A percentile compares a stretch with the other conserved stretches of the same genome.
Evolutionary conservation across 225 moss, liverwort and hornwort genomes (phyloP).

Genomic region (Pleurozium schreberi): DNA sequence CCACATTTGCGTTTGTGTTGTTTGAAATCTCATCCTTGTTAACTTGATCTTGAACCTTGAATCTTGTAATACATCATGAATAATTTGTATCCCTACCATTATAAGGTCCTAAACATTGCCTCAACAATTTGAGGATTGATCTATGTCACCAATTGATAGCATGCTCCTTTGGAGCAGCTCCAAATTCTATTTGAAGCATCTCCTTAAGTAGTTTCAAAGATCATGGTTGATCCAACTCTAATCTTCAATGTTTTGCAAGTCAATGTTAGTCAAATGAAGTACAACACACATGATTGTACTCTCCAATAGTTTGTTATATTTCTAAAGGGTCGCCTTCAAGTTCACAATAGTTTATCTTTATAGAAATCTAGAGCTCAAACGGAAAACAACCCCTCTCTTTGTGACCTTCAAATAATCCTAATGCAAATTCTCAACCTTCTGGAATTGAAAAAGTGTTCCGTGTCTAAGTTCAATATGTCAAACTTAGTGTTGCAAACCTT

Average conservation of each 20-base stretch:
- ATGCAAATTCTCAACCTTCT: fast-evolving
- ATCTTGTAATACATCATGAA: background rate
- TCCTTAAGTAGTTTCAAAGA: background rate
- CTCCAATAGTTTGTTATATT: background rate
- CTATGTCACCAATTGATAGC: too few relatives aligned
- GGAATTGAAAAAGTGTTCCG: fast-evolving
- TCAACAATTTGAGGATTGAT: background rate
- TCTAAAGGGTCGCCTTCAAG: fast-evolving
- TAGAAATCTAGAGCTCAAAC: fast-evolving
- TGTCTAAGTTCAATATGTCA: background rate
- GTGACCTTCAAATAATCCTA: fast-evolving
- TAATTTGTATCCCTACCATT: background rate
- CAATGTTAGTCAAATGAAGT: too few relatives aligned
- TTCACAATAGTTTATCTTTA: background rate
- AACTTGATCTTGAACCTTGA: background rate
- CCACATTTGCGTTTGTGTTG: background rate
- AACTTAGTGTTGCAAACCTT: background rate
- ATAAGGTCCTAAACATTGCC: background rate
- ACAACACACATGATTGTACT: fast-evolving
- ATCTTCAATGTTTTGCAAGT: background rate
- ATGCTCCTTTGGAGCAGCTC: background rate
- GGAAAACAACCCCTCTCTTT: fast-evolving
- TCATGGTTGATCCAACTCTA: background rate
- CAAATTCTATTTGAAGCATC: background rate
- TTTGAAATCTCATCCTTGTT: fast-evolving